Evolutionary conservation across 441 rosid genomes (phyloP).

Genomic region (Erysimum pusillum): DNA sequence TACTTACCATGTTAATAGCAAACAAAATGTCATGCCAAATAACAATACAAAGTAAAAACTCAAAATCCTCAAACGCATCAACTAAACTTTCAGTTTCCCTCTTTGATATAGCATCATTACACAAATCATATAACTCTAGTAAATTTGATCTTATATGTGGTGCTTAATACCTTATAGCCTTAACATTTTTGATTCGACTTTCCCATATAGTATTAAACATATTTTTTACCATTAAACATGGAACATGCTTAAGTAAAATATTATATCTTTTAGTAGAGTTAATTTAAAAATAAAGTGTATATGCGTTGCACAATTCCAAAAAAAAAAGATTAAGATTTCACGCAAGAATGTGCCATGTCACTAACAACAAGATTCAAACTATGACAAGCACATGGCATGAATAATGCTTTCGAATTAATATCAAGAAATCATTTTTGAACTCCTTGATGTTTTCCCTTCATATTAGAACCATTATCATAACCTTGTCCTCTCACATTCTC

Average conservation of each 20-base stretch:
- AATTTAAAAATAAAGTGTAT: not conserved
- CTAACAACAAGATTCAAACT: conserved; percentile 21
- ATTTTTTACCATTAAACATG: not conserved
- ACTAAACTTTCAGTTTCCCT: conserved; percentile 11
- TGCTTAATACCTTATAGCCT: conserved; percentile 7
- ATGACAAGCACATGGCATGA: not conserved
- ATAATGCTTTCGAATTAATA: no score
- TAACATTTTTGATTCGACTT: not conserved
- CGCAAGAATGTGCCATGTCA: conserved; percentile 6
- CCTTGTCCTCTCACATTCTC: not conserved
- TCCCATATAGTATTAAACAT: conserved; percentile 1
- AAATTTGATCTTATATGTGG: not conserved
- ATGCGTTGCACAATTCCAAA: conserved; percentile 11
- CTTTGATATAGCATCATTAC: conserved; percentile 7
- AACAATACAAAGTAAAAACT: conserved; percentile 23
- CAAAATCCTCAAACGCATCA: conserved; percentile 16
- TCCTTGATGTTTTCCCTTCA: not conserved
- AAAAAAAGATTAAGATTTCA: not conserved
- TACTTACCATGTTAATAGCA: conserved; percentile 12
- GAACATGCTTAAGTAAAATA: conserved; percentile 13
- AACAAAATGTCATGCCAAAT: no score
- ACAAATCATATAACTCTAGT: not conserved
- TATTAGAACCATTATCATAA: conserved; percentile 18
- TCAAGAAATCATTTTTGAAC: no score
- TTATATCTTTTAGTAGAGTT: conserved; percentile 5